Conservation (phyloP, 2,329 filamentous ascomycete genomes). For the Verticillium nonalfalfae region DNA sequence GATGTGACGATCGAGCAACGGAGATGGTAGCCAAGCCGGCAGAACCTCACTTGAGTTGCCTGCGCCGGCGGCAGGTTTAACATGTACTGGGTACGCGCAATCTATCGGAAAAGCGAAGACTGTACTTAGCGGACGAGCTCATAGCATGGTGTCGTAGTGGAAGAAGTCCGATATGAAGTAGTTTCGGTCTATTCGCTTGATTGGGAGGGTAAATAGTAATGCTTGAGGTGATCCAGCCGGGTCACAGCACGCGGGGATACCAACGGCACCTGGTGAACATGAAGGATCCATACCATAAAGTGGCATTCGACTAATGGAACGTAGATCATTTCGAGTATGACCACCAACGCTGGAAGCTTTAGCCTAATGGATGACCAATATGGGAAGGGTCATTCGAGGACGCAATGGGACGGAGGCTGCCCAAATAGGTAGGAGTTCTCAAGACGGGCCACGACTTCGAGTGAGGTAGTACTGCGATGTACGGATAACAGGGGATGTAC, state of each 20-base stretch:
- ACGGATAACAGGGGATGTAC: background rate
- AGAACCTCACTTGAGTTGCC: background rate
- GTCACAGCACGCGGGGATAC: background rate
- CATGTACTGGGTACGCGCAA: background rate
- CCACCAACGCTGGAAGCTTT: background rate
- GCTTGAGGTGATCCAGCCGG: background rate
- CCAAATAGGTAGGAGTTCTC: background rate
- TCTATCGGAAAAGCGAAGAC: background rate
- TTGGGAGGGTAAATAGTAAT: conserved; percentile 2
- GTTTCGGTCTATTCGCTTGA: background rate
- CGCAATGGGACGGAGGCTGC: background rate
- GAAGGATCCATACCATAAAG: background rate
- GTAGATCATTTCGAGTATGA: background rate
- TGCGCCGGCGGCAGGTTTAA: background rate
- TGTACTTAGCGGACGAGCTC: background rate
- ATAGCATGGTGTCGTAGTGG: background rate
- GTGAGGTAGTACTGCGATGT: background rate
- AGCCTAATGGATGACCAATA: background rate
- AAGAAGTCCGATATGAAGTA: background rate
- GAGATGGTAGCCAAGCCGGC: conserved; percentile 6
- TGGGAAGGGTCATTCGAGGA: background rate
- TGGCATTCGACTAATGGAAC: background rate
- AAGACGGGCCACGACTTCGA: background rate
- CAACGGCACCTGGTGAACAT: background rate
- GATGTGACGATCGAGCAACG: background rate